Evolutionary conservation across 2,329 filamentous ascomycete species (phyloP).

Genomic region (Teratosphaeriaceae sp.): DNA sequence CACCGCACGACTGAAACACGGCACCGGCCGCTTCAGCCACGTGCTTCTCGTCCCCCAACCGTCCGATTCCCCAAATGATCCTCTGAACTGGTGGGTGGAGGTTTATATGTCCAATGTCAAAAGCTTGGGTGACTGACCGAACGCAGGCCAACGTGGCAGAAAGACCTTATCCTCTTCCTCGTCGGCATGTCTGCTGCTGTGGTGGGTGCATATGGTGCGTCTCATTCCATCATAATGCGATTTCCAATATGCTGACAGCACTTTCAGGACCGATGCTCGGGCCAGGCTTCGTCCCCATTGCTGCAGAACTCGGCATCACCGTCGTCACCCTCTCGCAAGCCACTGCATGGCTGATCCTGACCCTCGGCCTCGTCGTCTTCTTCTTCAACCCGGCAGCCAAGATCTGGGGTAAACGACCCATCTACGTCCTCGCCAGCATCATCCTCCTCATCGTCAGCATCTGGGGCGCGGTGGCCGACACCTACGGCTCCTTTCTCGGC

Average conservation of each 20-base stretch:
- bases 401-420: constrained; percentile 44
- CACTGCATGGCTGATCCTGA: constrained; percentile 44
- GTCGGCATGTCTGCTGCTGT: constrained; percentile 42
- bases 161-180: constrained; percentile 41
- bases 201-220: constrained; percentile 45
- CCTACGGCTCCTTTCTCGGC: constrained; percentile 41
- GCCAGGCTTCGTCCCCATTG: constrained; percentile 44
- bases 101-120: too few species aligned
- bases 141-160: constrained; percentile 37
- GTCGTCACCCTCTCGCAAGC: constrained; percentile 40
- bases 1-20: constrained; percentile 30
- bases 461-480: constrained; percentile 38
- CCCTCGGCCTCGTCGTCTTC: constrained; percentile 43
- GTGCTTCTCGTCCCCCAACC: constrained; percentile 38
- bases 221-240: too few species aligned
- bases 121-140: not conserved
- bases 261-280: constrained; percentile 39
- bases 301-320: constrained; percentile 37
- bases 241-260: not conserved
- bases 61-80: constrained; percentile 44
- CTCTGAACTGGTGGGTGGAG: constrained; percentile 35
- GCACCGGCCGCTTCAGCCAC: constrained; percentile 24
- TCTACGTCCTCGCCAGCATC: constrained; percentile 42
- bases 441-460: constrained; percentile 43
- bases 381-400: constrained; percentile 46